These are phyloP conservation scores for Populus ilicifolia DNA, from an alignment of 345 rosid genomes.

Conservation along the genomic window DNA sequence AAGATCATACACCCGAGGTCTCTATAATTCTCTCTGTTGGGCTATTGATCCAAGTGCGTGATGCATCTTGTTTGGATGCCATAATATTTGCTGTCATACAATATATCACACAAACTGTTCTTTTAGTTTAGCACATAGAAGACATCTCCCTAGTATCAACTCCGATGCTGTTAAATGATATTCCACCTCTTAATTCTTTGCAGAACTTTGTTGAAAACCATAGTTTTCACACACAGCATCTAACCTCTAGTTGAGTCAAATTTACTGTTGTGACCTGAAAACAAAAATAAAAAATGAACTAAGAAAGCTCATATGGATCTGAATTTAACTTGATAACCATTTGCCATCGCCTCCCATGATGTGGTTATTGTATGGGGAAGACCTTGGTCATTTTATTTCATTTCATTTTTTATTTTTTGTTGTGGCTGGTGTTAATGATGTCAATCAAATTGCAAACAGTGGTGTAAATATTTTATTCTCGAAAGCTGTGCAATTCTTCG, in stretches of 20 bases:
- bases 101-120: not conserved
- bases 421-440: not conserved
- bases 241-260: not conserved
- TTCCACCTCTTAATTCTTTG: not conserved
- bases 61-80: not conserved
- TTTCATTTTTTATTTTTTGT: not conserved
- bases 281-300: not conserved
- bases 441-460: not conserved
- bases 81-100: not conserved
- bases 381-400: not conserved
- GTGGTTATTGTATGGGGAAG: not conserved
- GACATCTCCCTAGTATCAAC: not conserved
- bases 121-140: not conserved
- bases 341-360: not conserved
- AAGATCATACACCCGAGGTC: not conserved
- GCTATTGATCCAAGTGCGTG: not conserved
- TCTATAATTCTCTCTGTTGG: not conserved
- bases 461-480: not conserved
- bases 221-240: not conserved
- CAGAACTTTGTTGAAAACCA: not conserved
- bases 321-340: not conserved
- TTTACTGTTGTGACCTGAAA: not conserved
- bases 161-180: not conserved
- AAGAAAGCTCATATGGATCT: not conserved
- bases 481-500: not conserved